Evolutionary conservation across 2,329 filamentous ascomycete species (phyloP), one percentile per base, ranked within the genome.

Genomic region (Thelonectria rubi): DNA sequence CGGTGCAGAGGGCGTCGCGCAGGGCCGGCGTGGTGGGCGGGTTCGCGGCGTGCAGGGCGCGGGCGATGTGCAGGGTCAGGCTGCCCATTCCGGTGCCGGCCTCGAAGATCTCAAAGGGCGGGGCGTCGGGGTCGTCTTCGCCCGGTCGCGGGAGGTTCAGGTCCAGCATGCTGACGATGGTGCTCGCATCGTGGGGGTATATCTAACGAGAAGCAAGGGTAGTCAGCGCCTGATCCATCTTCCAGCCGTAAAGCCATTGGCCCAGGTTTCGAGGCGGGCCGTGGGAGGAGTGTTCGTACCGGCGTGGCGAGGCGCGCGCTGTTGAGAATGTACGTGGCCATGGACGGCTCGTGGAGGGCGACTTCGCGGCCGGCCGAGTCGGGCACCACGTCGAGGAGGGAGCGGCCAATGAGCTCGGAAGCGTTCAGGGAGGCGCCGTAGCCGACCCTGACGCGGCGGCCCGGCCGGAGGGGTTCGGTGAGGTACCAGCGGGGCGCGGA

Each of bases 31-130:
- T 77, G 3, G 78, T 53, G 7, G 81, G 76, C 2, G 85, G 78
- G 70, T 94, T 94, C 17, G 87, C 90, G 46, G 86, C 91, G 72
- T 94, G 90, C 47, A 95, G 86, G 3, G 91, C 91, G 54, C 91
- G 85, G 30, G 91, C 88, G 20, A 95, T 81, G 71, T 94, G 86
- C 5, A 95, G 77, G 0, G 91, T 94, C 60, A 95, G 77, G 34
- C 89, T 88, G 60, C 92, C 92, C 81, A 94, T 91, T n/a, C 92
- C 92, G 3, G 92, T 95, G 15, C 92, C 92, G 48, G 91, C 91
- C 76, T 95, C 92, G 54, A 95, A 88, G 46, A 95, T 91, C 72
- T 94, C 90, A 12, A 94, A 75, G 0, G 83, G 85, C 9, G 80
- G 75, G 14, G 76, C 68, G 12, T 77, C 74, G 6, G 76, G 73